Base-by-base conservation (phyloP, 352 stramenopile genomes). In the Globisporangium takayamanum region DNA sequence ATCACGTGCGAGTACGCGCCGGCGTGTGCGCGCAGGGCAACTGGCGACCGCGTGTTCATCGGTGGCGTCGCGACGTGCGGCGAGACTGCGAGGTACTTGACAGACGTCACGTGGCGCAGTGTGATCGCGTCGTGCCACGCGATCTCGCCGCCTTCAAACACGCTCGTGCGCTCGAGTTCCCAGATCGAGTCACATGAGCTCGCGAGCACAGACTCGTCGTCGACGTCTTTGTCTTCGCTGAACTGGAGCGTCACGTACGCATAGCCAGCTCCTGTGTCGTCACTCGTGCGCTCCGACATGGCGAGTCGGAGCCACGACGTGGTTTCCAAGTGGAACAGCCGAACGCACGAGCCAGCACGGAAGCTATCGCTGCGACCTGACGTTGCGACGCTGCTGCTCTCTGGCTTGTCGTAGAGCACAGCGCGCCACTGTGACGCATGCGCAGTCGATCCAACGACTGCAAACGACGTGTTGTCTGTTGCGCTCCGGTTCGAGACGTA, bases 261-360 rank as follows among this genome's bases (percentile, higher is more conserved):
- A 22, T 53, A 28, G 10, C 22, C 49, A 8, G 47, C 57, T 16
- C 53, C 26, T 26, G 37, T 55, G 20, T 20, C 22, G 20, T 37
- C 63, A 30, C 46, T 20, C 50, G 14, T 28, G n/a, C 15, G 42
- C 25, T 47, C 55, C 26, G 26, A 18, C 16, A 51, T 50, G n/a
- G 62, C 54, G 55, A 73, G 78, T 4, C 76, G 69, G 41, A 90
- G 69, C 76, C 79, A 87, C 11, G 74, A 88, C 30, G 69, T 84
- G 4, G 75, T 80, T 59, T 88, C 80, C 28, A 90, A 54, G 67
- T 90, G 80, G 22, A 83, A 69, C 22, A 90, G 59, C 25, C 80
- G 78, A 22, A 90, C 63, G 28, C 80, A 90, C 5, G 59, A 68
- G 3, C 80, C 80, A 36, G 73, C 76, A 45, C 76, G 73, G 45